Evolutionary conservation across 805 yeast species (phyloP).

Genomic region (Barnettozyma pratensis): DNA sequence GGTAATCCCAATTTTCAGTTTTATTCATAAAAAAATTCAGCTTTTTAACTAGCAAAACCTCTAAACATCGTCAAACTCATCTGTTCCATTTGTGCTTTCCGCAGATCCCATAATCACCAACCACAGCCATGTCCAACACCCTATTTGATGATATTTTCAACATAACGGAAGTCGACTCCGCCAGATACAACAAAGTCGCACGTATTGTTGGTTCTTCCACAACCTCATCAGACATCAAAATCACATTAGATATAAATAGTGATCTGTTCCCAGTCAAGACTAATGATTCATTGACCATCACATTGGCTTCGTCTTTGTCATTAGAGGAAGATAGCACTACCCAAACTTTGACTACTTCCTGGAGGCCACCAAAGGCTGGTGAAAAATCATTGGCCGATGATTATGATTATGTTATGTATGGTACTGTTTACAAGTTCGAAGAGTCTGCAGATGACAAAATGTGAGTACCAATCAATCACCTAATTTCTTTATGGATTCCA

Average conservation of each 20-base stretch:
- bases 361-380: conserved; percentile 66
- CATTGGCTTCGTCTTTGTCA: conserved; percentile 72
- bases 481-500: background rate
- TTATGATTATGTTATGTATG: conserved; percentile 97
- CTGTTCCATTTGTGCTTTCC: no score
- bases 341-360: conserved; percentile 39
- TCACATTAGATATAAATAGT: conserved; percentile 84
- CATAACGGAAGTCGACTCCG: conserved; percentile 78
- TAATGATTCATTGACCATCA: conserved; percentile 77
- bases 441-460: conserved; percentile 61
- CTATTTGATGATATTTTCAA: conserved; percentile 91
- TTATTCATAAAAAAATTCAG: background rate
- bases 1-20: background rate
- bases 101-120: no score
- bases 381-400: conserved; percentile 91
- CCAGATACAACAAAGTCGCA: conserved; percentile 86
- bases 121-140: conserved; percentile 51
- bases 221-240: conserved; percentile 70
- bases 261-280: conserved; percentile 83
- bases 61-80: no score
- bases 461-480: conserved; percentile 15
- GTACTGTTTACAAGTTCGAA: conserved; percentile 94
- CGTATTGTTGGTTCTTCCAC: conserved; percentile 87
- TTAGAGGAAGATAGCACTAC: conserved; percentile 43
- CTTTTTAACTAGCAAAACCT: no score